These are phyloP conservation scores for Turritis glabra DNA, from an alignment of 345 rosid genomes.

Conservation along the genomic window DNA sequence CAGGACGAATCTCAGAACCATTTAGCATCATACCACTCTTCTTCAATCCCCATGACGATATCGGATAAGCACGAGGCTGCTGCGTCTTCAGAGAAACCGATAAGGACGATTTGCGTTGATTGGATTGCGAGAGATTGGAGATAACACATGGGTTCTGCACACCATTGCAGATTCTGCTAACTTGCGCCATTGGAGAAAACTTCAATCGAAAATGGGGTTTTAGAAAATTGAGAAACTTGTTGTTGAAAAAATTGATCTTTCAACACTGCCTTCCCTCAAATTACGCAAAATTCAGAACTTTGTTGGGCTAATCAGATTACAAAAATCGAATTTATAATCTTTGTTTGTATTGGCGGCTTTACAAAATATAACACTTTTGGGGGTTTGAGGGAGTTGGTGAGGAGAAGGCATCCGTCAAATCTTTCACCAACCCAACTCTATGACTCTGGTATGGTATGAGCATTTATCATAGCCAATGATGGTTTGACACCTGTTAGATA, in stretches of 20 bases:
- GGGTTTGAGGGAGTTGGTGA: conserved; percentile 26
- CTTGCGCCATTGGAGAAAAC: conserved; percentile 57
- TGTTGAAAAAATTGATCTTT: background rate
- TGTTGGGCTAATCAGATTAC: background rate
- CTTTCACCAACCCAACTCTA: conserved; percentile 35
- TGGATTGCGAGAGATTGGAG: conserved; percentile 40
- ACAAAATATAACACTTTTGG: background rate
- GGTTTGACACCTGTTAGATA: background rate
- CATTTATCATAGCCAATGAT: background rate
- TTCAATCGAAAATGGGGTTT: background rate
- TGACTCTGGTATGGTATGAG: background rate
- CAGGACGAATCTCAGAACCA: conserved; percentile 20
- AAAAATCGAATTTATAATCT: background rate
- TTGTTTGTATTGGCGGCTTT: conserved; percentile 16
- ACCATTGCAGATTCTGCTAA: conserved; percentile 50
- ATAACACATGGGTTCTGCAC: conserved; percentile 36
- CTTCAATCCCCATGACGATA: conserved; percentile 38
- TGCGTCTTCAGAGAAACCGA: conserved; percentile 50
- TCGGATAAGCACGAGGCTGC: conserved; percentile 37
- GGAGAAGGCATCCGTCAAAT: conserved; percentile 29
- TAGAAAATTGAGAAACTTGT: background rate
- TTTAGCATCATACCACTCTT: conserved; percentile 20
- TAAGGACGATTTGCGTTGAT: conserved; percentile 28
- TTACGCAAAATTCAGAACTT: background rate
- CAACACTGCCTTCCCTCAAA: background rate